Evolutionary conservation across 2,329 filamentous ascomycete genomes (phyloP), one percentile per base, ranked within the genome.

Genomic region (Lachnellula arida): DNA sequence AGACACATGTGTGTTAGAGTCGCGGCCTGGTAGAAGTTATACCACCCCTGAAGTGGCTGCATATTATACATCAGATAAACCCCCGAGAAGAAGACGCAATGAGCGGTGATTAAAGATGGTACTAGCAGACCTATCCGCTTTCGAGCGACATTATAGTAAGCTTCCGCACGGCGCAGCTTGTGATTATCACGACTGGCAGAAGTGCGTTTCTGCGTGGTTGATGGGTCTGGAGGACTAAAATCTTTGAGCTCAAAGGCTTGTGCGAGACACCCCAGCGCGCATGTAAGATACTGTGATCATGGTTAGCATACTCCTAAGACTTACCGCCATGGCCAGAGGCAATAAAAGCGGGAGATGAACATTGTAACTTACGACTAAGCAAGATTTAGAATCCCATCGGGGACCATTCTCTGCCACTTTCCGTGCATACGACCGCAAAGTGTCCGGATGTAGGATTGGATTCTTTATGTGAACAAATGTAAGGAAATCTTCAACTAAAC

Each of bases 61-160:
- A 76, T 57, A 1, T 66, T 72, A 55, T 74, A 74, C 73, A 75
- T 74, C 22, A 71, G 61, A 56, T 71, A 71, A 4, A 75, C 73
- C 61, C 72, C 73, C 5, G 72, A 71, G 49, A 72, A 68, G 51
- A 74, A 74, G 52, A 71, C 66, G 47, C 72, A 75, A 42, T 76
- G 73, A 6, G 68, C 66, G 4, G 67, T 65, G 6, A 73, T 50
- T 19, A 75, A 60, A 23, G 66, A 62, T 47, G 64, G 60, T 39
- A 62, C 58, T 17, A 32, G 28, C 8, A 32, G 49, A 8, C 70
- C 70, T 19, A 72, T 51, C 3, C 69, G 57, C 28, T 67, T 61
- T 19, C 63, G 65, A n/a, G 70, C 70, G 56, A 70, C 53, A 12
- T 55, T 51, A 49, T 68, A 72, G 55, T 65, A 72, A 4, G 62